A percentile compares a stretch with the other conserved stretches of the same genome.
These are phyloP conservation scores for Neonectria faginata DNA, from an alignment of 2,329 filamentous ascomycete genomes.

Conservation along the genomic window DNA sequence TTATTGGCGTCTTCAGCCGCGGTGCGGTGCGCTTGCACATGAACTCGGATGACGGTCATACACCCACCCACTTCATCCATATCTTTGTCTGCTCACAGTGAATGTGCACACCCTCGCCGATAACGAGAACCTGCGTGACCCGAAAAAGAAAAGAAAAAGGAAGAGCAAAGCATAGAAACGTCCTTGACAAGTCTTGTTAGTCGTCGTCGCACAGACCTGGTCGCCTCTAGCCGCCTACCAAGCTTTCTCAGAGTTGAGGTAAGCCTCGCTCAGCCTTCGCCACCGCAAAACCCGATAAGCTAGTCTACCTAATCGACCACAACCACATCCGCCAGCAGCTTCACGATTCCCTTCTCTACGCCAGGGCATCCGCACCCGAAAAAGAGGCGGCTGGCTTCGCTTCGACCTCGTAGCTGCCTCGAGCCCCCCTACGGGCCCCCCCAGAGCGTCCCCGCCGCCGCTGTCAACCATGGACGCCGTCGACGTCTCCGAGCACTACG, in stretches of 20 bases:
- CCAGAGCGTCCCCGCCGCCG: constrained; percentile 24
- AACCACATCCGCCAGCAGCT: background rate
- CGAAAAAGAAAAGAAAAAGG: background rate
- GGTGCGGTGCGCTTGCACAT: background rate
- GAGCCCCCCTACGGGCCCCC: constrained; percentile 29
- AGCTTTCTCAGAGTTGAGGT: constrained; percentile 6
- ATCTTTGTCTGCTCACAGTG: background rate
- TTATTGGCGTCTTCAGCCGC: constrained; percentile 33
- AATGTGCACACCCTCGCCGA: background rate
- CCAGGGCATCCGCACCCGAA: background rate
- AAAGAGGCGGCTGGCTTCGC: background rate
- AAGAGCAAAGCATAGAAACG: background rate
- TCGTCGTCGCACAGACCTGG: constrained; percentile 15
- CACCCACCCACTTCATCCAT: constrained; percentile 5
- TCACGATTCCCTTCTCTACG: background rate
- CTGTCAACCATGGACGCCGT: constrained; percentile 61
- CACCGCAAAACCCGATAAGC: background rate
- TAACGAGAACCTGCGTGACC: background rate
- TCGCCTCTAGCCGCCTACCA: constrained; percentile 3
- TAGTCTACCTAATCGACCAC: background rate
- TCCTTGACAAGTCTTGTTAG: constrained; percentile 1
- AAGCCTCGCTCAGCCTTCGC: constrained; percentile 19
- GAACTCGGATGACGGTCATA: background rate
- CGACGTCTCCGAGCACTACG: constrained; percentile 72
- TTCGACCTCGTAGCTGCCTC: constrained; percentile 50